Conservation (phyloP, 495 filamentous ascomycete species). For the Xeromyces bisporus region DNA sequence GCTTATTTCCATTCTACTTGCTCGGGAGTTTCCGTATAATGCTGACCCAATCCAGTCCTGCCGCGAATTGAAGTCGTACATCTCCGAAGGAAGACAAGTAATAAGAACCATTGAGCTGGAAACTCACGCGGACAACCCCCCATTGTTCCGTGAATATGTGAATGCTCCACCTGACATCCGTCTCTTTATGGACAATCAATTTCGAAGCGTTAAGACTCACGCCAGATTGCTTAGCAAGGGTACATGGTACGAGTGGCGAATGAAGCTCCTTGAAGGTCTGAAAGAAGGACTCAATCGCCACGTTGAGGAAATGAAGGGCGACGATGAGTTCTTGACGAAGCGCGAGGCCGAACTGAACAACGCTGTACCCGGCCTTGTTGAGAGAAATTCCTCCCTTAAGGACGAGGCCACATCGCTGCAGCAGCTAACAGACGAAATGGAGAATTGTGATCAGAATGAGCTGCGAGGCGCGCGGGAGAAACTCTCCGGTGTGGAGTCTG, state of each 20-base stretch:
- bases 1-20: slow-evolving; percentile 12
- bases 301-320: slow-evolving; percentile 54
- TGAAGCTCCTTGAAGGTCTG: slow-evolving; percentile 71
- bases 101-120: slow-evolving; percentile 78
- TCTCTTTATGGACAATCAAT: slow-evolving; percentile 81
- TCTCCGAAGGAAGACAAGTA: slow-evolving; percentile 72
- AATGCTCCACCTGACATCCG: slow-evolving; percentile 71
- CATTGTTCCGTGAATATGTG: slow-evolving; percentile 81
- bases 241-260: slow-evolving; percentile 97
- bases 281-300: slow-evolving; percentile 62
- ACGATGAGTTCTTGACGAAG: slow-evolving; percentile 48
- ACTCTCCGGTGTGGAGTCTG: slow-evolving; percentile 44
- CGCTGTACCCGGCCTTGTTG: slow-evolving; percentile 44
- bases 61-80: slow-evolving; percentile 85
- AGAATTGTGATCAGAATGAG: slow-evolving; percentile 62
- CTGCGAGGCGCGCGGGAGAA: slow-evolving; percentile 48
- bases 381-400: slow-evolving; percentile 42
- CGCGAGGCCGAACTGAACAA: slow-evolving; percentile 48
- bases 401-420: slow-evolving; percentile 47
- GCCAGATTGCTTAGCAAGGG: slow-evolving; percentile 76
- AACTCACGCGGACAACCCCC: slow-evolving; percentile 73
- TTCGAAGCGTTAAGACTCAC: slow-evolving; percentile 90
- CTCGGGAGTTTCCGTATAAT: not conserved
- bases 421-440: slow-evolving; percentile 54
- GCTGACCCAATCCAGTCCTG: slow-evolving; percentile 50